phyloP scores from a whole-genome alignment of 148 eudicot genomes.

The Bassia scoparia region DNA sequence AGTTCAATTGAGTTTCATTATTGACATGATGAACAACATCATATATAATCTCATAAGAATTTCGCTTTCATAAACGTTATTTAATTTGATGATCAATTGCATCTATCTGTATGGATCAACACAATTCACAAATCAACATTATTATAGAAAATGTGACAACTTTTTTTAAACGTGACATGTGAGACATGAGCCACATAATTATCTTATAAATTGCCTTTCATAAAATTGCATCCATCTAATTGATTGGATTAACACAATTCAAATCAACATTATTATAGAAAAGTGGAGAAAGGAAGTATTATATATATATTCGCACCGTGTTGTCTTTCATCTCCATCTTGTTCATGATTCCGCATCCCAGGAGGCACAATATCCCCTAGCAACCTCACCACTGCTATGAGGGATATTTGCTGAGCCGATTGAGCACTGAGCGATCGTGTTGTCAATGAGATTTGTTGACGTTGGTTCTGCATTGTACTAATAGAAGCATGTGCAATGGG shows the following conservation, averaged over 20 bases:
- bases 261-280: no score
- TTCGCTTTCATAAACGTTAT: no score
- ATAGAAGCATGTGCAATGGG: constrained; percentile 21
- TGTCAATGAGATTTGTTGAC: constrained; percentile 18
- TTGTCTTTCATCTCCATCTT: neutral
- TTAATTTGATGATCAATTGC: no score
- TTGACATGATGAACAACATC: neutral
- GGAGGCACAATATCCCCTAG: constrained; percentile 88
- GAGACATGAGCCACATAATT: no score
- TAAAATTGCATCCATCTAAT: no score
- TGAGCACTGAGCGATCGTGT: constrained; percentile 13
- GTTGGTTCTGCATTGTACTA: constrained; percentile 11
- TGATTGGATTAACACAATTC: no score
- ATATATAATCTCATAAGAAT: neutral
- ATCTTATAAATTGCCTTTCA: no score
- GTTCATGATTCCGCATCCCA: constrained; percentile 52
- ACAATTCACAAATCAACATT: no score
- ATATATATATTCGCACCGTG: neutral
- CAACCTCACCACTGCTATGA: constrained; percentile 44
- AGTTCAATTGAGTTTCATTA: neutral
- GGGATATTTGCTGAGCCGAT: constrained; percentile 3
- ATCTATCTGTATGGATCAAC: no score
- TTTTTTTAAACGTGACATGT: no score
- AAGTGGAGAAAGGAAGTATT: no score
- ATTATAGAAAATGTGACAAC: no score